Evolutionary conservation across 805 yeast genomes (phyloP), one percentile per base, ranked within the genome.

Genomic region (Candida silvicultrix): DNA sequence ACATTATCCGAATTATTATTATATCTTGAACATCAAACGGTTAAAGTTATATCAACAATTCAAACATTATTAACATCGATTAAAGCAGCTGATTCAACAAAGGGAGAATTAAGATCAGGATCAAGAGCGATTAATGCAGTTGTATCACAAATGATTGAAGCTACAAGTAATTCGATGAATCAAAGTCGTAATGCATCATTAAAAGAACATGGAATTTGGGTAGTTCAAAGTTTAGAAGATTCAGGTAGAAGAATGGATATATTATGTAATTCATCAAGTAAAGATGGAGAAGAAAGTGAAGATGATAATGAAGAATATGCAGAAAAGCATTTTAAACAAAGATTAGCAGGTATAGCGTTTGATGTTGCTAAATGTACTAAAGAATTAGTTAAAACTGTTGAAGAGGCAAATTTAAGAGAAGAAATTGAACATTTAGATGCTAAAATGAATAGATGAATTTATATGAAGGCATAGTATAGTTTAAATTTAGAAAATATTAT

Each of bases 311-410:
- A 59, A 32, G 87, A 82, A 45, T 81, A 76, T 60, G 97, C 97
- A 2, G 95, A 89, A 60, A 85, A 86, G 63, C 85, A 85, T 56
- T 84, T 89, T 69, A 88, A 88, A 66, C 97, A 92, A 66, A 78
- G 97, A 58, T 77, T 92, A 53, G 98, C 98, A 0, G 97, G 97
- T 2, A 85, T 90, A 54, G 92, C 96, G 25, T 92, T 89, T 68
- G 98, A 92, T 63, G 87, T 92, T 67, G 97, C 97, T 21, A 89
- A 92, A 66, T 85, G 95, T 64, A 92, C 97, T 5, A 92, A 90
- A 64, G 98, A 92, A 65, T 75, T 92, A 60, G 98, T 92, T 19
- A 90, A 90, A 68, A 87, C 96, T 1, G 97, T 92, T 5, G 97
- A 92, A 63, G 97, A 90, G 62, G 96, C 96, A 21, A 85, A 90